phyloP scores from a whole-genome alignment of 2,329 filamentous ascomycete species.

The Colletotrichum siamense region DNA sequence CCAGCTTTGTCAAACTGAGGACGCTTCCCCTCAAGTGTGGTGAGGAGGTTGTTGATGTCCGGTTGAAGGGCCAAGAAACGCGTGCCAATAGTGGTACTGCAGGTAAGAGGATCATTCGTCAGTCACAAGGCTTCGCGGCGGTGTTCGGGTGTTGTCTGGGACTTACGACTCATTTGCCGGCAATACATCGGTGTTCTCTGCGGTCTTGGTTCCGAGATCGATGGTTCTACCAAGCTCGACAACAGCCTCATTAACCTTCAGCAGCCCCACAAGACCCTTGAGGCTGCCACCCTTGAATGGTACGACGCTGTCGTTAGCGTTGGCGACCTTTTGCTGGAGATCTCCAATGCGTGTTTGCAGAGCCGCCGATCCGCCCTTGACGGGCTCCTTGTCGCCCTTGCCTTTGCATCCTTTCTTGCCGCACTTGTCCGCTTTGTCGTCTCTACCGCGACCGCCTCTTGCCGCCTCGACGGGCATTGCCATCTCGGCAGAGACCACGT shows the following conservation, averaged over 20 bases:
- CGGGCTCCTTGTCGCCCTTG: neutral
- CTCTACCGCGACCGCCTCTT: neutral
- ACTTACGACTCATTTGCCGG: slow-evolving; percentile 6
- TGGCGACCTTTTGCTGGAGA: neutral
- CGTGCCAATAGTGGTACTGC: neutral
- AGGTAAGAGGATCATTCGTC: neutral
- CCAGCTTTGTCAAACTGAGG: slow-evolving; percentile 18
- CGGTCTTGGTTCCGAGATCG: neutral
- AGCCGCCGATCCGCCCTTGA: neutral
- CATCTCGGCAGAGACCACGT: neutral
- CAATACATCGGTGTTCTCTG: neutral
- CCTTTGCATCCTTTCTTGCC: neutral
- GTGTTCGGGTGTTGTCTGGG: neutral
- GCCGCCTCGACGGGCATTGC: neutral
- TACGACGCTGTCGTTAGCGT: neutral
- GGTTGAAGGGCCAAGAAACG: neutral
- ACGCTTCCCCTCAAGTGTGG: neutral
- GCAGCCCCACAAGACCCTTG: neutral
- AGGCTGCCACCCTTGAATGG: slow-evolving; percentile 7
- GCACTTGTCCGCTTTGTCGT: neutral
- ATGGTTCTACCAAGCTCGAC: neutral
- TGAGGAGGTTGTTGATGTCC: neutral
- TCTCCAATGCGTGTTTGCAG: neutral
- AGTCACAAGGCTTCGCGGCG: accelerated
- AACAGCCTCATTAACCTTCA: slow-evolving; percentile 16